A percentile compares a stretch with the other conserved stretches of the same genome.
Conservation (phyloP, 1,139 yeast species). For the Lodderomyces pseudojiufengensis region DNA sequence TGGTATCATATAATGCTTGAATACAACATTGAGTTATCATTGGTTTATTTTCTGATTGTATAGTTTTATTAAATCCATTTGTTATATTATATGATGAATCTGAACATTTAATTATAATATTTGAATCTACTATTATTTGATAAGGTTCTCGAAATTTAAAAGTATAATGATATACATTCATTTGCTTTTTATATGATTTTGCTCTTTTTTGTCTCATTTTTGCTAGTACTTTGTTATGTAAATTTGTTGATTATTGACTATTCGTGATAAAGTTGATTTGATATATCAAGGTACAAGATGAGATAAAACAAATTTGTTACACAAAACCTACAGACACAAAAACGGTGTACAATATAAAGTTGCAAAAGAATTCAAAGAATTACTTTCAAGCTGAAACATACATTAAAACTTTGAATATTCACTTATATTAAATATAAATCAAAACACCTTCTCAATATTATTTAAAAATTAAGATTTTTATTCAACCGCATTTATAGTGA, state of each 20-base stretch:
- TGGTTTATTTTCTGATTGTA: slow-evolving; percentile 85
- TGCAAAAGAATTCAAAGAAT: too few relatives aligned
- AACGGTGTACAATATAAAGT: not conserved
- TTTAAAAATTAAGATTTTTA: too few relatives aligned
- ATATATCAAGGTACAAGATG: not conserved
- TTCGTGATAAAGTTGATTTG: not conserved
- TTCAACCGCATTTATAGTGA: too few relatives aligned
- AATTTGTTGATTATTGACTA: not conserved
- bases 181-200: slow-evolving; percentile 87
- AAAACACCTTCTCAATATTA: too few relatives aligned
- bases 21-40: slow-evolving; percentile 97
- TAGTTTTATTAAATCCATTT: slow-evolving; percentile 75
- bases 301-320: slow-evolving; percentile 3
- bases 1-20: slow-evolving; percentile 71
- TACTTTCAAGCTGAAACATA: too few relatives aligned
- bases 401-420: too few relatives aligned
- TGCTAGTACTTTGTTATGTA: not conserved
- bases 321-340: not conserved
- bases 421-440: too few relatives aligned
- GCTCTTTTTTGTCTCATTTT: slow-evolving; percentile 94
- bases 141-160: slow-evolving; percentile 94
- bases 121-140: slow-evolving; percentile 83
- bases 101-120: slow-evolving; percentile 62
- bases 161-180: slow-evolving; percentile 76
- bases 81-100: slow-evolving; percentile 66